Evolutionary conservation across 2,329 filamentous ascomycete genomes (phyloP), one percentile per base, ranked within the genome.

Genomic region (Botrytis fragariae): DNA sequence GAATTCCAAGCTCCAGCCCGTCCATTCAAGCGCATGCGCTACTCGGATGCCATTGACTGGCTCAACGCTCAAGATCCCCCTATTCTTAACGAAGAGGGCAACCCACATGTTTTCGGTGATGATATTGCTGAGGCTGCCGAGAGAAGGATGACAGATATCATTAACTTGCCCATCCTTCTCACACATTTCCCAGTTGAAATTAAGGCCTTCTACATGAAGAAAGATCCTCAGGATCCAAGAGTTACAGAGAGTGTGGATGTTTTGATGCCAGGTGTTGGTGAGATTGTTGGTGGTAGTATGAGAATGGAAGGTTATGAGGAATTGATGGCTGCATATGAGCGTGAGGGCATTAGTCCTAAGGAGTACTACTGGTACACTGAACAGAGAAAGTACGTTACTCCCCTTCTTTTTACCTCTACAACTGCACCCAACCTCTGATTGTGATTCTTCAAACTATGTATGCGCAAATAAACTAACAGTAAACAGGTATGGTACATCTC

Each of bases 131-230:
- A 98, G 84, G 96, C 96, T 20, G 96, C 96, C 20, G 96, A 99
- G 88, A 92, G 96, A 79, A 90, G 87, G 82, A 99, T 99, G 96
- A 98, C 95, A 1, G 96, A 99, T 82, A 92, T 92, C 78, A 97
- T 99, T 87, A 96, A 97, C 90, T 86, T 90, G 72, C 96, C 96
- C 75, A 97, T 99, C 83, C 93, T 98, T 86, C 88, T 98, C 60
- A 98, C 95, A 3, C 95, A 98, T 84, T 99, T 99, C 89, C 96
- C 96, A 32, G 91, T 91, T 74, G 94, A 95, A 85, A 97, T 99
- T 87, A 99, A 99, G 87, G 93, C 96, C 1, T 99, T 99, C 83
- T 99, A 99, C 88, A 99, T 99, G 96, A 92, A 95, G 84, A 95
- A 92, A 84, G 96, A 95, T 79, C 86, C 87, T 61, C 84, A 88